Percentiles rank a stretch among this genome's conserved stretches.
These are phyloP conservation scores for Coniosporium apollinis DNA, from an alignment of 495 filamentous ascomycete genomes.

Conservation along the genomic window DNA sequence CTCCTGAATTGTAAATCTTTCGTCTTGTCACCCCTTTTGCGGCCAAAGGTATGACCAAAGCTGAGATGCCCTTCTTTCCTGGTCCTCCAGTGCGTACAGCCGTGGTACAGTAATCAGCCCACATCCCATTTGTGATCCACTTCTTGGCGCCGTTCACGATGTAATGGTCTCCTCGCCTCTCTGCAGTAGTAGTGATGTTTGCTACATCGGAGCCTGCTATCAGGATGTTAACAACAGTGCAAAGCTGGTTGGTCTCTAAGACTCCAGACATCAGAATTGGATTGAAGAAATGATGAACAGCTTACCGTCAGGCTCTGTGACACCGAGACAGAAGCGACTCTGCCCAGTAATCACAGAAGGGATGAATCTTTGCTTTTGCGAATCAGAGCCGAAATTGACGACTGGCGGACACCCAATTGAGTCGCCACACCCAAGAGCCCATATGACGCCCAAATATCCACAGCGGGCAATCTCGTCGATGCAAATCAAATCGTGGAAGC, in stretches of 20 bases:
- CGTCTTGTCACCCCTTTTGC: slow-evolving; percentile 25
- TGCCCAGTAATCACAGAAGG: slow-evolving; percentile 32
- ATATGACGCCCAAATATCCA: slow-evolving; percentile 29
- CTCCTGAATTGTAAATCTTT: slow-evolving; percentile 17
- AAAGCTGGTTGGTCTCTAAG: too few species aligned
- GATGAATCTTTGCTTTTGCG: slow-evolving; percentile 32
- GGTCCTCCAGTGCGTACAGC: slow-evolving; percentile 37
- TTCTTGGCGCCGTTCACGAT: slow-evolving; percentile 40
- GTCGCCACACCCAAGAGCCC: slow-evolving; percentile 35
- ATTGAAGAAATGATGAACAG: not conserved
- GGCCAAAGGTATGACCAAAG: slow-evolving; percentile 35
- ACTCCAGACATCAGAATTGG: too few species aligned
- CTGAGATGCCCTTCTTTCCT: slow-evolving; percentile 30
- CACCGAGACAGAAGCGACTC: slow-evolving; percentile 35
- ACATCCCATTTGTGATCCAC: slow-evolving; percentile 41
- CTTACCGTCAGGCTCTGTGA: slow-evolving; percentile 34
- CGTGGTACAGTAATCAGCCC: slow-evolving; percentile 37
- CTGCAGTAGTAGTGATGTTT: slow-evolving; percentile 34
- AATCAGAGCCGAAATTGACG: slow-evolving; percentile 32
- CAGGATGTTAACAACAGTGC: not conserved
- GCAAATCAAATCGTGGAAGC: slow-evolving; percentile 32
- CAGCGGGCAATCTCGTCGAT: slow-evolving; percentile 30
- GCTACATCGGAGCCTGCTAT: slow-evolving; percentile 36
- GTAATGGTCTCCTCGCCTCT: slow-evolving; percentile 28
- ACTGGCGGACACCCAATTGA: slow-evolving; percentile 37